phyloP scores from a whole-genome alignment of 2,329 filamentous ascomycete species.

The Trichoderma oligosporum region DNA sequence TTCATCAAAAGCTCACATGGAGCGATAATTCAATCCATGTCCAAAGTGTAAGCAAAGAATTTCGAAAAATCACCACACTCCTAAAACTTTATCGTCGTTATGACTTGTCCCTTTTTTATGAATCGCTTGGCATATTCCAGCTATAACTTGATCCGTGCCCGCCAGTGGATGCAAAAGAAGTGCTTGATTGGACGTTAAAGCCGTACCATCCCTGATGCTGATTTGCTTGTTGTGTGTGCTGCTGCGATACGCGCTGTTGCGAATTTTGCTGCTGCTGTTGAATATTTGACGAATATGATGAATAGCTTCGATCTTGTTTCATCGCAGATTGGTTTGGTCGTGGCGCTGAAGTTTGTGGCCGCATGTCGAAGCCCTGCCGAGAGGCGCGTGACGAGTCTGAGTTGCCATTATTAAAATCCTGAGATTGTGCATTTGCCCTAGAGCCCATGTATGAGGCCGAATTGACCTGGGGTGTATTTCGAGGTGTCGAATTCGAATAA shows the following conservation, averaged over 20 bases:
- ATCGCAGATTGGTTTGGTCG: not conserved
- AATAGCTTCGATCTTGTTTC: constrained; percentile 12
- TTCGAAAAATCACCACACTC: not conserved
- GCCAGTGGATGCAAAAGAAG: constrained; percentile 21
- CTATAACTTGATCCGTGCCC: constrained; percentile 27
- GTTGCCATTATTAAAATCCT: not conserved
- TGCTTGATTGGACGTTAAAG: constrained; percentile 25
- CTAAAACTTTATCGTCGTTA: too few relatives aligned
- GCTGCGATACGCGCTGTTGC: constrained; percentile 16
- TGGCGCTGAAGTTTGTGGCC: constrained; percentile 1
- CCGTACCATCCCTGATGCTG: constrained; percentile 27
- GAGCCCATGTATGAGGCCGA: not conserved
- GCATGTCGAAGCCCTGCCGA: constrained; percentile 3
- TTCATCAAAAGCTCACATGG: not conserved
- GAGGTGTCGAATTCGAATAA: not conserved
- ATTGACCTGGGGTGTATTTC: not conserved
- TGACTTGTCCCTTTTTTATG: not conserved
- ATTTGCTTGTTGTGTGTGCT: constrained; percentile 18
- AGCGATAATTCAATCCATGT: not conserved
- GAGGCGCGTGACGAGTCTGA: not conserved
- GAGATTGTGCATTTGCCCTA: not conserved
- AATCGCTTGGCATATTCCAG: constrained; percentile 24
- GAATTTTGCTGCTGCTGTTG: constrained; percentile 17
- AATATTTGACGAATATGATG: constrained; percentile 8
- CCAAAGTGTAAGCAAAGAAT: not conserved